These are phyloP conservation scores for Primulina tabacum DNA, from an alignment of 257 asterid species.

Conservation along the genomic window DNA sequence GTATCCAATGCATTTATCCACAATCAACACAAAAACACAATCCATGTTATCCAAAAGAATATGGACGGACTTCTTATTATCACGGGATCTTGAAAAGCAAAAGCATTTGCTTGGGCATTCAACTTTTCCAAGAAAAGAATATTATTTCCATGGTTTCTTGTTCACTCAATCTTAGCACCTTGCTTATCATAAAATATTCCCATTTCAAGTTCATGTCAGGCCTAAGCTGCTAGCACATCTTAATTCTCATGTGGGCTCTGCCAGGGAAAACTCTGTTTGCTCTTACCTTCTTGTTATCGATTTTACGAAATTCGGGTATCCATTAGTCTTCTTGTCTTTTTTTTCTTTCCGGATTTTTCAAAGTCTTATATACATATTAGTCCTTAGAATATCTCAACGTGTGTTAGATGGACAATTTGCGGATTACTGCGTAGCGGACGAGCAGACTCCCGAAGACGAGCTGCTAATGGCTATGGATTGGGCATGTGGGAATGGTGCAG, in stretches of 20 bases:
- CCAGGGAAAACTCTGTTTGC: constrained; percentile 22
- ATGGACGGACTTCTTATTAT: no score
- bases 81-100: no score
- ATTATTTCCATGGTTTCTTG: no score
- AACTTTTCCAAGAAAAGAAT: no score
- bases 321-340: not conserved
- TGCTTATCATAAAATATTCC: constrained; percentile 5
- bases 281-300: constrained; percentile 16
- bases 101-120: no score
- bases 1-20: no score
- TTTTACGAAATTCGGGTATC: constrained; percentile 27
- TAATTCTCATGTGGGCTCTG: not conserved
- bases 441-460: constrained; percentile 41
- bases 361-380: no score
- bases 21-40: no score
- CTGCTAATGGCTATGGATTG: constrained; percentile 34
- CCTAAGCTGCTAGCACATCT: not conserved
- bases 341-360: no score
- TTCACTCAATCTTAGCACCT: not conserved
- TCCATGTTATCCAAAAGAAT: no score
- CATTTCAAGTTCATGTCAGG: not conserved
- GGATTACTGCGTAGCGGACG: constrained; percentile 50
- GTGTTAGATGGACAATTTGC: constrained; percentile 35
- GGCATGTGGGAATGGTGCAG: constrained; percentile 51
- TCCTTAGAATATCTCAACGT: no score